phyloP scores from a whole-genome alignment of 2,329 filamentous ascomycete species.

The Arthrobotrys sinensis region DNA sequence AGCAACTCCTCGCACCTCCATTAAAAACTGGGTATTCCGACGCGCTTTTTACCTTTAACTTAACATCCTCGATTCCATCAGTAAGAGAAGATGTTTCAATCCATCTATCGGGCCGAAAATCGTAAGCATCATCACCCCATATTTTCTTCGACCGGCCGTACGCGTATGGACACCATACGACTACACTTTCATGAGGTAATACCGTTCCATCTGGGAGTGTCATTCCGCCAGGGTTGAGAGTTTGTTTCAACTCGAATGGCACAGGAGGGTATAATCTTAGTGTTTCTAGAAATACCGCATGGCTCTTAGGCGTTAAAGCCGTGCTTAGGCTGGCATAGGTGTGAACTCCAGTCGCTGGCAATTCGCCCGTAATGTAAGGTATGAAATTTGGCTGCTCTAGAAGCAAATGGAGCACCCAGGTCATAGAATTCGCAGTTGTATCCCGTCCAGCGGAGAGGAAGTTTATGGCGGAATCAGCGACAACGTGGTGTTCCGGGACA shows the following conservation, averaged over 20 bases:
- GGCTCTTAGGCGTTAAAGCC: constrained; percentile 39
- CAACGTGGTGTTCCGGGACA: constrained; percentile 72
- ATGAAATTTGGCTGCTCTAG: constrained; percentile 71
- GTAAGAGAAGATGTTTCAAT: constrained; percentile 16
- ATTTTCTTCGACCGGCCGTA: constrained; percentile 73
- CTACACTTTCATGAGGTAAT: constrained; percentile 72
- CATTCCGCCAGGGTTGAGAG: constrained; percentile 66
- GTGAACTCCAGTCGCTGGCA: constrained; percentile 70
- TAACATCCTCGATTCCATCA: constrained; percentile 16
- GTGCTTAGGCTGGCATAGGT: constrained; percentile 66
- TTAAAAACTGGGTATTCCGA: constrained; percentile 58
- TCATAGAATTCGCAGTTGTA: constrained; percentile 77
- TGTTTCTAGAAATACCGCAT: constrained; percentile 75
- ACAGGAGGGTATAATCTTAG: constrained; percentile 77
- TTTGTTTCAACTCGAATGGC: constrained; percentile 78
- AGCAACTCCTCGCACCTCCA: constrained; percentile 56
- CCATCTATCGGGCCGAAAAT: constrained; percentile 69
- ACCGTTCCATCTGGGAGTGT: constrained; percentile 73
- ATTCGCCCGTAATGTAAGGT: constrained; percentile 69
- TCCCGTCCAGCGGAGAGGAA: constrained; percentile 77
- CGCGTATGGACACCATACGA: constrained; percentile 77
- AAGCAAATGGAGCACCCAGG: constrained; percentile 76
- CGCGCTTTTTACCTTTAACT: constrained; percentile 40
- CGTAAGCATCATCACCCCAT: constrained; percentile 67
- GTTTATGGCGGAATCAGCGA: constrained; percentile 77